Conservation (phyloP, 257 asterid species). For the Scutellaria barbata region DNA sequence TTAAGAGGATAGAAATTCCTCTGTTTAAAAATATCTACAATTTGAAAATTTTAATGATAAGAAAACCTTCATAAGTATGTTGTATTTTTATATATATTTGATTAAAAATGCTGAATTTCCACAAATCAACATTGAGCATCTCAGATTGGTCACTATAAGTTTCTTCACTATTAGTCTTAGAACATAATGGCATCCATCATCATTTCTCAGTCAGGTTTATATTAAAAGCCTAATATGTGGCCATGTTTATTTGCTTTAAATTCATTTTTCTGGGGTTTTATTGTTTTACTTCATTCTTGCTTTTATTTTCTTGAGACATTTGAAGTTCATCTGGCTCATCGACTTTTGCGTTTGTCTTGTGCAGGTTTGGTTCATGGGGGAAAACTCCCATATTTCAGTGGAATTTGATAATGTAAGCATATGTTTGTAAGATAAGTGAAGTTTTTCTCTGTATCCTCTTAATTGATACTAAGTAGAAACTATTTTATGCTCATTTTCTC, state of each 20-base stretch:
- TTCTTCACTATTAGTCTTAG: neutral
- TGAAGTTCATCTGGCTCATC: slow-evolving; percentile 28
- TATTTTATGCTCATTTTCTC: neutral
- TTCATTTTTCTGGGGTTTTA: slow-evolving; percentile 5
- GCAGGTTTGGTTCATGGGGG: slow-evolving; percentile 98
- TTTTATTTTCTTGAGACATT: slow-evolving; percentile 4
- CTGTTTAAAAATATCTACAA: neutral
- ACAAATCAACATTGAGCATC: neutral
- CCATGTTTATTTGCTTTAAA: neutral
- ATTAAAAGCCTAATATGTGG: neutral
- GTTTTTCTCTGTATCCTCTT: neutral
- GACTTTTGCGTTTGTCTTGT: slow-evolving; percentile 29
- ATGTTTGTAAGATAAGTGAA: slow-evolving; percentile 6
- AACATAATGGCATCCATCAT: neutral
- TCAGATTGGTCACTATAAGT: neutral
- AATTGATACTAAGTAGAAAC: neutral
- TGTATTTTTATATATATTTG: neutral
- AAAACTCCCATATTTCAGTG: slow-evolving; percentile 82
- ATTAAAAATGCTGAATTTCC: neutral
- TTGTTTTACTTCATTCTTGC: neutral
- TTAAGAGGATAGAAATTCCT: neutral
- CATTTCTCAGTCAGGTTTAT: neutral
- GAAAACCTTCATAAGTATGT: neutral
- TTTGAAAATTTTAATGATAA: neutral
- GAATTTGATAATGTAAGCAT: slow-evolving; percentile 87